Conservation (phyloP, 2,329 filamentous ascomycete species). For the Paraphoma sp. region DNA sequence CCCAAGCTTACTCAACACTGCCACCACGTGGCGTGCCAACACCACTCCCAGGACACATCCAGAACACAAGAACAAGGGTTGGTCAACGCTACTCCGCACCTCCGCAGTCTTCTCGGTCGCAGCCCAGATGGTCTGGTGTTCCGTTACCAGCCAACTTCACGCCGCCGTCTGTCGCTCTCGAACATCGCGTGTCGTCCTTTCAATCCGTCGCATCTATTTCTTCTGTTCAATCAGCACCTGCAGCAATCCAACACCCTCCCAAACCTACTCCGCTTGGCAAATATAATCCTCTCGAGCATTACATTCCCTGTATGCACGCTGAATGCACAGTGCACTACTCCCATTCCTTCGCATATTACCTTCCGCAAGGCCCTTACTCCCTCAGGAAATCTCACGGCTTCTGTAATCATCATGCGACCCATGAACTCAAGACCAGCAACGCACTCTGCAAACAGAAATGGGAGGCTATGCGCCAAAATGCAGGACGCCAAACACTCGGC, state of each 20-base stretch:
- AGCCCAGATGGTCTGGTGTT: conserved; percentile 21
- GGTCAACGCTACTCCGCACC: conserved; percentile 22
- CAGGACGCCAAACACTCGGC: conserved; percentile 40
- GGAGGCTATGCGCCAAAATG: conserved; percentile 40
- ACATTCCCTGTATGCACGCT: conserved; percentile 36
- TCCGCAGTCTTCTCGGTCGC: conserved; percentile 7
- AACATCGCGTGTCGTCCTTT: conserved; percentile 25
- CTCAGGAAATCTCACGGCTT: conserved; percentile 33
- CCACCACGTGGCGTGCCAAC: conserved; percentile 12
- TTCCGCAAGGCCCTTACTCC: conserved; percentile 34
- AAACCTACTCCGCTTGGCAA: conserved; percentile 16
- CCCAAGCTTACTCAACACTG: conserved; percentile 7
- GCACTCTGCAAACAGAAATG: conserved; percentile 30
- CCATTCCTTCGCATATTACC: conserved; percentile 30
- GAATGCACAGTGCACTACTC: conserved; percentile 36
- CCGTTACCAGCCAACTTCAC: conserved; percentile 23
- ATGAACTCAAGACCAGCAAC: conserved; percentile 36
- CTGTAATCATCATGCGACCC: conserved; percentile 34
- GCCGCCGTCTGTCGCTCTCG: conserved; percentile 13
- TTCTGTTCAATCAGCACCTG: conserved; percentile 25
- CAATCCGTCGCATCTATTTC: conserved; percentile 22
- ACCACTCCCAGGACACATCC: conserved; percentile 7
- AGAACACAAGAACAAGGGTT: conserved; percentile 8
- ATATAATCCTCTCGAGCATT: conserved; percentile 40
- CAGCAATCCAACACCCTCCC: conserved; percentile 10